phyloP scores from a whole-genome alignment of 192 early-diverging fungal genomes.

The Podila horticola region DNA sequence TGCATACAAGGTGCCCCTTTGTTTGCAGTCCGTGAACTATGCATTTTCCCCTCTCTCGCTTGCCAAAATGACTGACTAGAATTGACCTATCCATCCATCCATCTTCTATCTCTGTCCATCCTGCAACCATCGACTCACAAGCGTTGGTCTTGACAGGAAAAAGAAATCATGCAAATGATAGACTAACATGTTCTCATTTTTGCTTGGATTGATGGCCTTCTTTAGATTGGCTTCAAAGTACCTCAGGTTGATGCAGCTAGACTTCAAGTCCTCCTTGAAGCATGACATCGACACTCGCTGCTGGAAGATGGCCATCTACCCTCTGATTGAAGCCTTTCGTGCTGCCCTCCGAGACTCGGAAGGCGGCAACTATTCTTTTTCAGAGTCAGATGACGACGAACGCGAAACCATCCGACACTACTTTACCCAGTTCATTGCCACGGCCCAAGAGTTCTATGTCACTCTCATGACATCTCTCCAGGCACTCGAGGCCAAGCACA shows the following conservation, averaged over 20 bases:
- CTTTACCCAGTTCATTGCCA: conserved; percentile 54
- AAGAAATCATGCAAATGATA: neutral
- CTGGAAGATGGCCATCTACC: conserved; percentile 65
- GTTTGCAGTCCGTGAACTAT: too few species aligned
- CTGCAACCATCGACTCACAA: neutral
- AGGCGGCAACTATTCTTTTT: conserved; percentile 7
- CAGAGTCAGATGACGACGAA: conserved; percentile 27
- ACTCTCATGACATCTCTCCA: conserved; percentile 41
- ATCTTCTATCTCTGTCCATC: too few species aligned
- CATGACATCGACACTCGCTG: conserved; percentile 64
- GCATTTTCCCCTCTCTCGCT: too few species aligned
- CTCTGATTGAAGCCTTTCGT: conserved; percentile 63
- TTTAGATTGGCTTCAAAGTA: conserved; percentile 56
- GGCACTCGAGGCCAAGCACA: conserved; percentile 34
- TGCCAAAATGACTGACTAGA: too few species aligned
- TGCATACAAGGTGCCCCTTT: too few species aligned
- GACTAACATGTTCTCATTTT: neutral
- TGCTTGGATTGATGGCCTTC: neutral
- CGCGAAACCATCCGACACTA: conserved; percentile 36
- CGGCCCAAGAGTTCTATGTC: conserved; percentile 60
- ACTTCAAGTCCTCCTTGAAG: conserved; percentile 59
- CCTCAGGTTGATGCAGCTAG: conserved; percentile 52
- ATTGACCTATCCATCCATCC: too few species aligned
- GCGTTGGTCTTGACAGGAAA: neutral
- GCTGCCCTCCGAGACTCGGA: conserved; percentile 50